Evolutionary conservation across 1,139 yeast species (phyloP).

Genomic region (Saccharomycopsis crataegensis): DNA sequence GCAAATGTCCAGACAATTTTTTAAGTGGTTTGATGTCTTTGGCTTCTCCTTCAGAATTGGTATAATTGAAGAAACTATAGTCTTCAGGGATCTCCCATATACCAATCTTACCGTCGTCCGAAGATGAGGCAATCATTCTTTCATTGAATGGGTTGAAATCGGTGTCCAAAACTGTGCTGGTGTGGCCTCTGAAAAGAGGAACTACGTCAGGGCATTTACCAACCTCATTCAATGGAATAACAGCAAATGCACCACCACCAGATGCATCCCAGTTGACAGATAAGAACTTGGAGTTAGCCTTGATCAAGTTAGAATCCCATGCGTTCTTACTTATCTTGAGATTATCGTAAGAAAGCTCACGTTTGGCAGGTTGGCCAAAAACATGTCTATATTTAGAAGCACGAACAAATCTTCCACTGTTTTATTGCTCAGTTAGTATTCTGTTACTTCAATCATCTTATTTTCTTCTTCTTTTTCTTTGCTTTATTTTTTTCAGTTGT

Average conservation of each 20-base stretch:
- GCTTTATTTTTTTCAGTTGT: background rate
- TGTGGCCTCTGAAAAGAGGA: slow-evolving; percentile 90
- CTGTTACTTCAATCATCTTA: background rate
- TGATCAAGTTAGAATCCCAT: slow-evolving; percentile 88
- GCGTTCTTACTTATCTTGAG: slow-evolving; percentile 82
- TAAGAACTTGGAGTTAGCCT: slow-evolving; percentile 76
- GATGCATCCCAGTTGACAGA: slow-evolving; percentile 91
- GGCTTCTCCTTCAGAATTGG: slow-evolving; percentile 55
- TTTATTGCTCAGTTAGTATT: background rate
- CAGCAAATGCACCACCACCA: slow-evolving; percentile 97
- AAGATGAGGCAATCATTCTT: slow-evolving; percentile 68
- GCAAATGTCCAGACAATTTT: slow-evolving; percentile 72
- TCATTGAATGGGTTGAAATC: slow-evolving; percentile 85
- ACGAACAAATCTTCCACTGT: slow-evolving; percentile 53
- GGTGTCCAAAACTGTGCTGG: slow-evolving; percentile 90
- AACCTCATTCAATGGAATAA: slow-evolving; percentile 74
- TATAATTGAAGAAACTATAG: slow-evolving; percentile 58
- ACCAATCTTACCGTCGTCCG: slow-evolving; percentile 86
- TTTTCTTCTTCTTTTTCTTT: background rate
- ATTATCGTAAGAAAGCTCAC: slow-evolving; percentile 84
- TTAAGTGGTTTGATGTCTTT: slow-evolving; percentile 66
- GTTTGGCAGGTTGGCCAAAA: slow-evolving; percentile 85
- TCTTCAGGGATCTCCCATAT: slow-evolving; percentile 83
- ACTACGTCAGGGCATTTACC: slow-evolving; percentile 96
- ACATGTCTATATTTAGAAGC: slow-evolving; percentile 96